Percentiles rank a stretch among this genome's conserved stretches.
Evolutionary conservation across 2,329 filamentous ascomycete genomes (phyloP).

Genomic region (Gyromitra esculenta): DNA sequence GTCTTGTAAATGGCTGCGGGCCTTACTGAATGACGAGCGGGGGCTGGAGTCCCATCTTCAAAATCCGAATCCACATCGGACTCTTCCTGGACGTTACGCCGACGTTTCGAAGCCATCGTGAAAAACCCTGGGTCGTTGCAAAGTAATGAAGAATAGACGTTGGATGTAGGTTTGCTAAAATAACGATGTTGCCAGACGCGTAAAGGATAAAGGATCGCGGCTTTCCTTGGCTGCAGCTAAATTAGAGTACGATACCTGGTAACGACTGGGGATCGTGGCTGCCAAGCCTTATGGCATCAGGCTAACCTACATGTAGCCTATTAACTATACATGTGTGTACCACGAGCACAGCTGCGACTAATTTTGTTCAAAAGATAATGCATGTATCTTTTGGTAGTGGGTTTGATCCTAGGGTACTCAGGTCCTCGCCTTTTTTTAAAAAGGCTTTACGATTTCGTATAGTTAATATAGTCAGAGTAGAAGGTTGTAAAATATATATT

Average conservation of each 20-base stretch:
- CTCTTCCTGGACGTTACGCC: conserved; percentile 27
- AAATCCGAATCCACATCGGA: conserved; percentile 29
- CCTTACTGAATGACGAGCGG: conserved; percentile 44
- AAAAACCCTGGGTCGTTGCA: background rate
- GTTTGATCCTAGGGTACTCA: no score
- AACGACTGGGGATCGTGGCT: conserved; percentile 8
- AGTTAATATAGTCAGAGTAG: no score
- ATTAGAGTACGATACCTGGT: background rate
- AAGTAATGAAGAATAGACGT: conserved; percentile 9
- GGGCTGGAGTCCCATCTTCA: conserved; percentile 22
- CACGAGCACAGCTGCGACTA: no score
- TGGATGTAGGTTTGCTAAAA: conserved; percentile 20
- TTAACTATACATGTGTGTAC: no score
- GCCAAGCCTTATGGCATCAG: conserved; percentile 15
- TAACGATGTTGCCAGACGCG: conserved; percentile 38
- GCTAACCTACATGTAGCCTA: background rate
- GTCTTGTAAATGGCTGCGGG: conserved; percentile 1
- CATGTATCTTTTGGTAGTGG: no score
- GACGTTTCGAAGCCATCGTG: conserved; percentile 42
- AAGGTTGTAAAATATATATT: no score
- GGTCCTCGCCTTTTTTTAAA: no score
- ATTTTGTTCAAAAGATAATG: no score
- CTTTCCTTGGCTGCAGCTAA: conserved; percentile 43
- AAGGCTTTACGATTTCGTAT: no score
- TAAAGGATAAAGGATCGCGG: conserved; percentile 42